Evolutionary conservation across 129 eudicot genomes (phyloP).

Genomic region (sunflower (Helianthus annuus)): DNA sequence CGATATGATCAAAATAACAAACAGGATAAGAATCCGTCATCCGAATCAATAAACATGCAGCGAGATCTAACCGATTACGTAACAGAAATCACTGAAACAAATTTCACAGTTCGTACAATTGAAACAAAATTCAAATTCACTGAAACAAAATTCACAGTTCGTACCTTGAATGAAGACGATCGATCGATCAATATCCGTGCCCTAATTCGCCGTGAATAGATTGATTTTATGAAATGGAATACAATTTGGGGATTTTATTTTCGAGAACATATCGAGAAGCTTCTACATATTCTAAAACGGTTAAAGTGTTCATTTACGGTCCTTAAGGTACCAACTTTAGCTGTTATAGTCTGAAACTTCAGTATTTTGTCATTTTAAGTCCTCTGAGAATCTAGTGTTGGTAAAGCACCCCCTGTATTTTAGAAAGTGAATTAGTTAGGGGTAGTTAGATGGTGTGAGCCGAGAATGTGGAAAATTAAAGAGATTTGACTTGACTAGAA

Average conservation of each 20-base stretch:
- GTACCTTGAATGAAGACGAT: constrained; percentile 18
- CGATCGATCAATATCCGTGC: background rate
- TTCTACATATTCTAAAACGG: background rate
- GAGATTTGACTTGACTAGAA: no score
- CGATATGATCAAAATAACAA: background rate
- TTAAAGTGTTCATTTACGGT: background rate
- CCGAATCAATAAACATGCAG: background rate
- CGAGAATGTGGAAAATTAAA: background rate
- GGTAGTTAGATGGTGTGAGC: no score
- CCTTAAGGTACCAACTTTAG: constrained; percentile 1
- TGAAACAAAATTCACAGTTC: constrained; percentile 8
- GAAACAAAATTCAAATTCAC: background rate
- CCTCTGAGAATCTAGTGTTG: background rate
- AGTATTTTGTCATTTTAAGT: background rate
- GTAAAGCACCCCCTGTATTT: no score
- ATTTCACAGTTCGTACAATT: constrained; percentile 5
- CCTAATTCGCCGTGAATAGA: constrained; percentile 8
- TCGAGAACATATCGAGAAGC: constrained; percentile 24
- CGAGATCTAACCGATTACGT: constrained; percentile 2
- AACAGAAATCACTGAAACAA: background rate
- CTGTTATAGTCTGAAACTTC: constrained; percentile 1
- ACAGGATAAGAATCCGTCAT: background rate
- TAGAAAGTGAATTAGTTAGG: no score
- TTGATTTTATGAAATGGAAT: no score
- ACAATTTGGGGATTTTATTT: constrained; percentile 19